These are phyloP conservation scores for Tephrocybe sp. DNA, from an alignment of 768 basidiomycete genomes.

Conservation along the genomic window DNA sequence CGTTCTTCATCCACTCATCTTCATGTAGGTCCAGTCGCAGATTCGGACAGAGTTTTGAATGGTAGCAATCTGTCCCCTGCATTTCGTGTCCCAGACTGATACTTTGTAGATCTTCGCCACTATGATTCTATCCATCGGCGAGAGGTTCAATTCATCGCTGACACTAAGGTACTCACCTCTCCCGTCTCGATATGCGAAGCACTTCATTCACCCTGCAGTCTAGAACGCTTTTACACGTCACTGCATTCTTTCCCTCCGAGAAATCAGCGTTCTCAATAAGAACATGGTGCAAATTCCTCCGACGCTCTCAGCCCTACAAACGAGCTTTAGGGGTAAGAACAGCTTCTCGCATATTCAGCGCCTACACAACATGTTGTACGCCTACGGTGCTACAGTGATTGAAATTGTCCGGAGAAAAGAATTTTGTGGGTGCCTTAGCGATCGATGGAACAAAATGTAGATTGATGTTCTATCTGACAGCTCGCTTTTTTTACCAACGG, in stretches of 20 bases:
- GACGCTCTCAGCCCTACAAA: constrained; percentile 62
- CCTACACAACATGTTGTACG: constrained; percentile 87
- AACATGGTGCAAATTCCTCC: constrained; percentile 76
- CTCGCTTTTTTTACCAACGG: constrained; percentile 77
- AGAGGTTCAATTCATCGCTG: constrained; percentile 58
- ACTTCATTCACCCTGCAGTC: constrained; percentile 25
- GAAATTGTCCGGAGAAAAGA: constrained; percentile 92
- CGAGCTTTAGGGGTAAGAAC: constrained; percentile 70
- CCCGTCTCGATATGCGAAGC: neutral
- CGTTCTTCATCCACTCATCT: neutral
- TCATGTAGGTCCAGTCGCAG: constrained; percentile 41
- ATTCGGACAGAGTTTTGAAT: constrained; percentile 52
- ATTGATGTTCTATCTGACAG: constrained; percentile 36
- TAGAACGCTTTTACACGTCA: constrained; percentile 76
- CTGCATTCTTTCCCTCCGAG: constrained; percentile 64
- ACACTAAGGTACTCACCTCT: constrained; percentile 47
- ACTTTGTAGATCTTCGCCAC: constrained; percentile 56
- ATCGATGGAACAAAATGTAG: neutral
- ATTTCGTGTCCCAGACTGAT: neutral
- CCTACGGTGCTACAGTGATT: constrained; percentile 87
- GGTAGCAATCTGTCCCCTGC: constrained; percentile 36
- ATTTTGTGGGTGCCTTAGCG: constrained; percentile 57
- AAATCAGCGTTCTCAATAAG: constrained; percentile 79
- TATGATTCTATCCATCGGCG: constrained; percentile 60
- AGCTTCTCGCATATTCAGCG: constrained; percentile 91